Conservation (phyloP, 495 filamentous ascomycete genomes). For the Aspergillus asperescens region DNA sequence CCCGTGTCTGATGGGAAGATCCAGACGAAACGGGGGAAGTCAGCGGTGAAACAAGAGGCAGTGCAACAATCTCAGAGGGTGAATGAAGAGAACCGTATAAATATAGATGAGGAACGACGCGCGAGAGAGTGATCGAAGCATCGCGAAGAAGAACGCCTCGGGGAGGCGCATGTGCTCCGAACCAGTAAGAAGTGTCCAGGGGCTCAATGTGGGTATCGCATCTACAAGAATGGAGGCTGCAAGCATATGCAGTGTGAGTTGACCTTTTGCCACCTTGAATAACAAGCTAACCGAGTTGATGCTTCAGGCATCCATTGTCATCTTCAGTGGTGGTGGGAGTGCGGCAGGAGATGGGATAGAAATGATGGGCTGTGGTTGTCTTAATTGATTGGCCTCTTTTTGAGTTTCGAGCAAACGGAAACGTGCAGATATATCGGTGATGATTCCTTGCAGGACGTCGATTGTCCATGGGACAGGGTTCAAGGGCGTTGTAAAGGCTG, state of each 20-base stretch:
- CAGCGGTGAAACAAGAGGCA: not conserved
- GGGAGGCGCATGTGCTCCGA: not conserved
- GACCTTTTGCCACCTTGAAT: not conserved
- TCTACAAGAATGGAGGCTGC: conserved; percentile 6
- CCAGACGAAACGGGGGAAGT: too few species aligned
- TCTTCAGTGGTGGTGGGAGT: conserved; percentile 3
- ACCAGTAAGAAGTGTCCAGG: conserved; percentile 4
- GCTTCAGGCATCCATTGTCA: not conserved
- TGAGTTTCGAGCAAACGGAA: not conserved
- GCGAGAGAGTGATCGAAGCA: not conserved
- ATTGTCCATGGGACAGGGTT: not conserved
- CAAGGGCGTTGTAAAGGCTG: not conserved
- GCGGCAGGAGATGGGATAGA: not conserved
- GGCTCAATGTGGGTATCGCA: not conserved
- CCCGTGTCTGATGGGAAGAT: too few species aligned
- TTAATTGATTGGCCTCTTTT: not conserved
- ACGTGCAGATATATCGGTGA: not conserved
- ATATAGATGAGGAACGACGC: not conserved
- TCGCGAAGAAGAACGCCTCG: conserved; percentile 4
- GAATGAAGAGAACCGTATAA: too few species aligned
- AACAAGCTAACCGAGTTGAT: not conserved
- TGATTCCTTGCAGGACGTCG: not conserved
- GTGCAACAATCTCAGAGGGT: too few species aligned
- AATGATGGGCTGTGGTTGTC: not conserved
- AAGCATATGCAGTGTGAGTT: conserved; percentile 4